phyloP scores from a whole-genome alignment of 2,329 filamentous ascomycete genomes.

The Fusarium sp. region DNA sequence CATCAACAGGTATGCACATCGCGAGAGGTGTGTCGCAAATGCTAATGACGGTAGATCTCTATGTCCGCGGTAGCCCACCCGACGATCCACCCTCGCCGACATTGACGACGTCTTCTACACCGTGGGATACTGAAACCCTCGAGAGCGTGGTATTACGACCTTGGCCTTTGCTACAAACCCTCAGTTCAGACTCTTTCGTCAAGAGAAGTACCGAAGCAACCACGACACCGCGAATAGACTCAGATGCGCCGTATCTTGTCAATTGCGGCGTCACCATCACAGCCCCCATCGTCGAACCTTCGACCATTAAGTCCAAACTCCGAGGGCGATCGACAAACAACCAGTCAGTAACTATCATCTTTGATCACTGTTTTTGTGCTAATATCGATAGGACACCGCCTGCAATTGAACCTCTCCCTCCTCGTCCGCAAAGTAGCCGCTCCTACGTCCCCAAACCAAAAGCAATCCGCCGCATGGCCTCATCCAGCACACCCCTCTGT shows the following conservation, averaged over 20 bases:
- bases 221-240: conserved; percentile 2
- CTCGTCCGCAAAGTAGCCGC: conserved; percentile 14
- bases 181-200: conserved; percentile 32
- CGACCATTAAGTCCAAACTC: conserved; percentile 4
- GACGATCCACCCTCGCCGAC: neutral
- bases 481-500: conserved; percentile 9
- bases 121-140: conserved; percentile 3
- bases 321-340: conserved; percentile 1
- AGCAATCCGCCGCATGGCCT: conserved; percentile 18
- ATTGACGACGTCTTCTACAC: neutral
- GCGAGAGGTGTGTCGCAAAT: accelerated
- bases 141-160: conserved; percentile 11
- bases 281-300: neutral
- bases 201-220: conserved; percentile 35
- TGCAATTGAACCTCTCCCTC: neutral
- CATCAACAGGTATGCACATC: neutral
- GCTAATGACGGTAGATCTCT: conserved; percentile 8
- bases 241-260: conserved; percentile 11
- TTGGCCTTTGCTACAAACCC: conserved; percentile 25
- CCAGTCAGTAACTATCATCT: neutral
- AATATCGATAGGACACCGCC: conserved; percentile 10
- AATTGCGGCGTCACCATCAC: conserved; percentile 34
- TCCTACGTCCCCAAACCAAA: neutral
- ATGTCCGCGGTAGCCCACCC: neutral
- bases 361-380: neutral